Conservation (phyloP, 495 filamentous ascomycete genomes). For the Aspergillus sparsus region DNA sequence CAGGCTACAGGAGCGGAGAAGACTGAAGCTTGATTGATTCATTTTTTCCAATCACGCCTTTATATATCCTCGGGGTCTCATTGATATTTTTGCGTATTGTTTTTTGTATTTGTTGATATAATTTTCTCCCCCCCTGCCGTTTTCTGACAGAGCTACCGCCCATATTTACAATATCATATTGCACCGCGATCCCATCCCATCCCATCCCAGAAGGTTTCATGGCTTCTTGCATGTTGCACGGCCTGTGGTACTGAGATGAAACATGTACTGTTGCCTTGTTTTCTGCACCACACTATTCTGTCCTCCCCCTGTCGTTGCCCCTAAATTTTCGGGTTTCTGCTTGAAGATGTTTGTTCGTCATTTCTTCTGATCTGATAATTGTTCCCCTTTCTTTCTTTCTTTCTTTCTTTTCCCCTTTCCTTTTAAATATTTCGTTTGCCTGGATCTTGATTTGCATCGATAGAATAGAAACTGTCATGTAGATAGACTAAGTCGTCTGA, state of each 20-base stretch:
- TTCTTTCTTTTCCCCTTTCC: background rate
- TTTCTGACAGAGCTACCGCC: background rate
- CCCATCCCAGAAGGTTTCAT: background rate
- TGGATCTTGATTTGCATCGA: background rate
- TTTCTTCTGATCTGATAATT: background rate
- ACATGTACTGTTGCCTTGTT: background rate
- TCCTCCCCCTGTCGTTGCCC: too few relatives aligned
- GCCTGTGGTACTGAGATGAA: background rate
- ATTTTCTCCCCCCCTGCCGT: background rate
- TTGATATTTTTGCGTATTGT: background rate
- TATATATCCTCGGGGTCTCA: background rate
- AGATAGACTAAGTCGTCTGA: conserved; percentile 10
- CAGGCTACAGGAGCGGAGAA: conserved; percentile 14
- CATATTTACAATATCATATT: background rate
- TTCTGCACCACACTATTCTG: background rate
- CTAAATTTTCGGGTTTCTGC: background rate
- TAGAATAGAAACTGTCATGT: background rate
- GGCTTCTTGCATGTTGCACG: background rate
- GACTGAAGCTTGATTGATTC: background rate
- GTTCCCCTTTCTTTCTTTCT: background rate
- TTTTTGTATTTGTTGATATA: background rate
- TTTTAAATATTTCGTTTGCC: background rate
- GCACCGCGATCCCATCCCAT: background rate
- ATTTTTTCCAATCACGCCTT: background rate
- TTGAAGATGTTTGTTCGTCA: background rate